Evolutionary conservation across 306 rosid genomes (phyloP).

Genomic region (Vigna trinervia): DNA sequence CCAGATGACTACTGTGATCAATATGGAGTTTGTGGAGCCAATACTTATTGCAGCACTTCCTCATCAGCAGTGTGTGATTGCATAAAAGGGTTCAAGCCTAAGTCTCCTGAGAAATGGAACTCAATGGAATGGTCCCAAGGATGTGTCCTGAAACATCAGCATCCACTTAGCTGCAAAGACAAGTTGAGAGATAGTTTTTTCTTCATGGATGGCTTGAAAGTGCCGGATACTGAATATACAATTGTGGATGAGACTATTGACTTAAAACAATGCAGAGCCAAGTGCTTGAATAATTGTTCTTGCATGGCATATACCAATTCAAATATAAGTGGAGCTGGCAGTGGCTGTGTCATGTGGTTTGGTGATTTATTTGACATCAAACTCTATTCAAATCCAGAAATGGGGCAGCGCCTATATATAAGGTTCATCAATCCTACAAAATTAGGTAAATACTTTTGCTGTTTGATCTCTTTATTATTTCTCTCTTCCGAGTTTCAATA

Average conservation of each 20-base stretch:
- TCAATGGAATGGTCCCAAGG: constrained; percentile 11
- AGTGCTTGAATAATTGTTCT: constrained; percentile 35
- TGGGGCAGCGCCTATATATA: constrained; percentile 35
- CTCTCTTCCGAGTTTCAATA: background rate
- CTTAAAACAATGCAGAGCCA: constrained; percentile 11
- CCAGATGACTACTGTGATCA: background rate
- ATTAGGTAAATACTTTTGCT: constrained; percentile 12
- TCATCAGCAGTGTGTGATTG: background rate
- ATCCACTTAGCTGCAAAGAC: background rate
- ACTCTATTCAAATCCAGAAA: background rate
- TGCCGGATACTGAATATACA: constrained; percentile 36
- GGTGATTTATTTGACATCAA: constrained; percentile 26
- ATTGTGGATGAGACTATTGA: constrained; percentile 6
- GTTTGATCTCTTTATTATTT: background rate
- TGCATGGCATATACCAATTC: constrained; percentile 46
- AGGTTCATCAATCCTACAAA: constrained; percentile 28
- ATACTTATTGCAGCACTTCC: background rate
- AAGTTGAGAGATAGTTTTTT: constrained; percentile 22
- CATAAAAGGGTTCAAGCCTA: background rate
- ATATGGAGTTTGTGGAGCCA: background rate
- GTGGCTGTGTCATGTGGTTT: constrained; percentile 16
- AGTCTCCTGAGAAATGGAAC: background rate
- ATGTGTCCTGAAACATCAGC: background rate
- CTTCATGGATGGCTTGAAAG: background rate
- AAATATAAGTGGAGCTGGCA: constrained; percentile 34